Evolutionary conservation across 1,284 basidiomycete species (phyloP), one percentile per base, ranked within the genome.

Genomic region (Cutaneotrichosporon spelunceum): DNA sequence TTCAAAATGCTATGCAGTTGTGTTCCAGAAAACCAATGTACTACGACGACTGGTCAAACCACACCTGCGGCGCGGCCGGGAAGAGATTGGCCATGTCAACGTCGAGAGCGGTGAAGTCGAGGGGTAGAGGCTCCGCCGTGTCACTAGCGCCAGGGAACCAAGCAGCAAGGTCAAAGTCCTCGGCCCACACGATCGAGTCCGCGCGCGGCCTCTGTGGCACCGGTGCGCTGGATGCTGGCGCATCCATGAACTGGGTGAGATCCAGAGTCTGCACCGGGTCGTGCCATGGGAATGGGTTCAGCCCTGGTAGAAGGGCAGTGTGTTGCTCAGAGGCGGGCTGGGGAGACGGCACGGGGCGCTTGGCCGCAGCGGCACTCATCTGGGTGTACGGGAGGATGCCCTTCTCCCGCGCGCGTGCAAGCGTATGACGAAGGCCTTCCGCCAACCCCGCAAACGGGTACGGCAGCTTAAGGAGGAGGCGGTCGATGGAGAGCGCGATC

Each of bases 241-340:
- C 19, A n/a, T 42, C 39, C 39, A 42, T 42, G n/a, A 52, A 30
- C 39, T 21, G 39, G 36, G 27, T 49, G 14, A 27, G 27, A 26
- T 50, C 27, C n/a, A 11, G 14, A 24, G 34, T 21, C 27, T 66
- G 64, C 42, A 66, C 53, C 6, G 65, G 65, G 23, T 61, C 60
- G 26, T 55, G 47, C 65, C 65, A 66, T 2, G 65, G 65, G 52
- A 66, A 63, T 7, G 65, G 61, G 47, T 63, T 65, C 50, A 65
- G 54, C 13, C 64, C 64, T 1, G 64, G 64, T 30, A 47, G 57
- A 29, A 47, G 53, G 1, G 47, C 24, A 4, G 48, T 45, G 1
- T 52, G 50, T 11, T 49, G 53, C 8, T 53, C 48, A 24, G 44
- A 45, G 6, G 30, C 23, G 13, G 58, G 33, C 33, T 57, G 56